Evolutionary conservation across 805 yeast genomes (phyloP).

Genomic region (Zygosaccharomyces kombuchaensis): DNA sequence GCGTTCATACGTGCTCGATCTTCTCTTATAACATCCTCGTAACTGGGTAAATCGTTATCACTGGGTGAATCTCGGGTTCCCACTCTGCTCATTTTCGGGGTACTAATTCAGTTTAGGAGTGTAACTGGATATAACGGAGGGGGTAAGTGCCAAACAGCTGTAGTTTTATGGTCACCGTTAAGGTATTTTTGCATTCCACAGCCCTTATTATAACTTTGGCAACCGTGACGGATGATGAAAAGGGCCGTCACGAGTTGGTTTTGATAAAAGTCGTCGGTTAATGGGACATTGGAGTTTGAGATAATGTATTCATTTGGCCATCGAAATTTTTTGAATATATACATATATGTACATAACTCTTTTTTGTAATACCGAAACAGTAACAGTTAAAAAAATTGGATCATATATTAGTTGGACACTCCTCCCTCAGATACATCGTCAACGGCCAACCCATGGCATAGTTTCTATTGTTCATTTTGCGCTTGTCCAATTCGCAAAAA

Average conservation of each 20-base stretch:
- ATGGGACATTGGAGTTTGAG: neutral
- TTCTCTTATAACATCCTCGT: constrained; percentile 39
- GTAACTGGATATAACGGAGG: neutral
- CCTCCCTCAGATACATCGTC: no score
- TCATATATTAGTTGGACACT: no score
- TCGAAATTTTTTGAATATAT: neutral
- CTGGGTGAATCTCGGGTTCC: constrained; percentile 5
- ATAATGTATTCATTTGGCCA: no score
- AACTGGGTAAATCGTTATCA: constrained; percentile 39
- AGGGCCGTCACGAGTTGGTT: constrained; percentile 8
- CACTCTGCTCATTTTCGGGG: neutral
- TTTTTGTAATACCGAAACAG: no score
- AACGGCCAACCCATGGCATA: no score
- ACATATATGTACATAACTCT: no score
- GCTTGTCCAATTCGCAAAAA: no score
- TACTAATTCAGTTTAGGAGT: neutral
- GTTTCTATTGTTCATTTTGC: no score
- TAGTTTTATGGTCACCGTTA: neutral
- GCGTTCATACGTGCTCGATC: constrained; percentile 10
- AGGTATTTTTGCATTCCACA: neutral
- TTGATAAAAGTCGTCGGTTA: neutral
- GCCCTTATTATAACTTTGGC: neutral
- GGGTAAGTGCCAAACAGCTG: neutral
- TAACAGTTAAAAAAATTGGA: no score
- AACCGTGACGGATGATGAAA: constrained; percentile 17